Evolutionary conservation across 257 asterid genomes (phyloP), one percentile per base, ranked within the genome.

Genomic region (Rauvolfia tetraphylla): DNA sequence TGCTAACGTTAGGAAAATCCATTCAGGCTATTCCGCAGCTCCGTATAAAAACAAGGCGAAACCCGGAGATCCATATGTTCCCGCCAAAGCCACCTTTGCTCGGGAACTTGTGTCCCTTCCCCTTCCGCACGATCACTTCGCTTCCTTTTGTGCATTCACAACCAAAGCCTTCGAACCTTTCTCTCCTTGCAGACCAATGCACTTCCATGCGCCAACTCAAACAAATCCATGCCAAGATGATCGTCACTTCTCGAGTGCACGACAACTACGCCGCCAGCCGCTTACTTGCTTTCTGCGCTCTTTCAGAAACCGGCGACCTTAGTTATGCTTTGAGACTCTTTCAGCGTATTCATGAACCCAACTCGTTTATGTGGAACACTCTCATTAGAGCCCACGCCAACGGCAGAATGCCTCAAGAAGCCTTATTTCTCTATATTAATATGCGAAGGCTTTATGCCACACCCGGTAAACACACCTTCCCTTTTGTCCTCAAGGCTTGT

Each of bases 331-430:
- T 82, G 38, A 87, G 83, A n/a, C 81, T 93, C 56, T 86, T 93
- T 49, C 20, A 76, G 2, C 25, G 34, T 67, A 79, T 81, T 72
- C 87, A 79, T 0, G 23, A 62, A 51, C 89, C 93, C 41, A 92
- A 92, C 81, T 56, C 85, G 1, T 94, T 92, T 79, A 94, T 90
- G 95, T 94, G 97, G 97, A 94, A 94, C 86, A 92, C 98, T 42
- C 78, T 91, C 59, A 93, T 93, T 71, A 86, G 98, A 73, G 95
- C 90, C 20, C 87, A 75, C 51, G 92, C 97, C 39, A 67, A 81
- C 56, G 78, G 83, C 74, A 62, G 75, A 44, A 76, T 53, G 34
- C 96, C 97, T 27, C 74, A 31, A 17, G 76, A 79, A 20, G 90
- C 88, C 23, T 74, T 92, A 74, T 71, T 77, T 57, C 83, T 84